Conservation (phyloP, 768 basidiomycete genomes). For the Amyloporia xantha region DNA sequence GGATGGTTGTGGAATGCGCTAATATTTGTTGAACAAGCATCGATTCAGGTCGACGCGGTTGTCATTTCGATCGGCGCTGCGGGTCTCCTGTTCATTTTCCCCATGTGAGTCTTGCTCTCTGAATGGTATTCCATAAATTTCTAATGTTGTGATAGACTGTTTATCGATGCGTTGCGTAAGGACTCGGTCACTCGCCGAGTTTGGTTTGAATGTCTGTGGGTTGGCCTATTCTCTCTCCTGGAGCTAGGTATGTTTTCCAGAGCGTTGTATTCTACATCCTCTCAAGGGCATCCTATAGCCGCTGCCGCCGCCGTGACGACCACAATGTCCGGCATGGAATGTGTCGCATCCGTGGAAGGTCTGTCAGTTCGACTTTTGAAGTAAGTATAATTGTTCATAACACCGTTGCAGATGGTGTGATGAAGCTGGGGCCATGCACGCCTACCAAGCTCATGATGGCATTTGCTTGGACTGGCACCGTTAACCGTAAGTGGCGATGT, state of each 20-base stretch:
- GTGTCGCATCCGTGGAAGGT: slow-evolving; percentile 16
- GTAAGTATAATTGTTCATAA: no score
- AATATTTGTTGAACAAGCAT: no score
- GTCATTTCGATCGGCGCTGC: slow-evolving; percentile 53
- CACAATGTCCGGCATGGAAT: slow-evolving; percentile 30
- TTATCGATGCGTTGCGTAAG: slow-evolving; percentile 49
- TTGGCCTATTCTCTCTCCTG: slow-evolving; percentile 48
- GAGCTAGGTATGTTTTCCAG: slow-evolving; percentile 47
- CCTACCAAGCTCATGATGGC: background rate
- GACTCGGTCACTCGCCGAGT: slow-evolving; percentile 51
- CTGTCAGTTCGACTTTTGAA: no score
- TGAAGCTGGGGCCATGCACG: background rate
- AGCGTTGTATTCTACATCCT: background rate
- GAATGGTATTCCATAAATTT: no score
- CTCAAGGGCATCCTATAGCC: slow-evolving; percentile 27
- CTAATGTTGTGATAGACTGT: slow-evolving; percentile 33
- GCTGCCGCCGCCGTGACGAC: slow-evolving; percentile 46
- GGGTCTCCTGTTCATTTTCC: slow-evolving; percentile 51
- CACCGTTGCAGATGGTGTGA: background rate
- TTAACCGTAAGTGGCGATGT: slow-evolving; percentile 7
- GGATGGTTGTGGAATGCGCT: no score
- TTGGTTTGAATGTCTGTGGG: slow-evolving; percentile 68
- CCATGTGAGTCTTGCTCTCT: slow-evolving; percentile 51
- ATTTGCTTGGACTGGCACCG: slow-evolving; percentile 2
- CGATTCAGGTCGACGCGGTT: slow-evolving; percentile 50